Conservation (phyloP, 306 rosid species). For the Trifolium fragiferum region DNA sequence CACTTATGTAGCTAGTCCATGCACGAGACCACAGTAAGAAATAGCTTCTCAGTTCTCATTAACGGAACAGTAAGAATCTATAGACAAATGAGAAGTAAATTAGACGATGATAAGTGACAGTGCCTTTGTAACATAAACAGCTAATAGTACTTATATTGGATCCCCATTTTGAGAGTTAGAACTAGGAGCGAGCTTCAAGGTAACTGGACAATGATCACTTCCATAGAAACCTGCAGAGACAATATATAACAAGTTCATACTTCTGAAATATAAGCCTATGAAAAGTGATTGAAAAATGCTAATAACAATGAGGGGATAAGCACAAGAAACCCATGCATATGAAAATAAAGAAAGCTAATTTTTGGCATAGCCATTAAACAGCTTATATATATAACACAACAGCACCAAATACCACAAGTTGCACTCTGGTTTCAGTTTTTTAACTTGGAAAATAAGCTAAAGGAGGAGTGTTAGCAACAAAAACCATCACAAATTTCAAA, state of each 20-base stretch:
- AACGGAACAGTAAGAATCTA: constrained; percentile 33
- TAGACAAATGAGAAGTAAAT: constrained; percentile 4
- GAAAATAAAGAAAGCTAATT: constrained; percentile 10
- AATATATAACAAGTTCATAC: constrained; percentile 35
- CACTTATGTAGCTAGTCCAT: constrained; percentile 7
- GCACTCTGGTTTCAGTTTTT: constrained; percentile 16
- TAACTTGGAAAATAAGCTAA: neutral
- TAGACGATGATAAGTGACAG: neutral
- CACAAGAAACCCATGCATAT: constrained; percentile 13
- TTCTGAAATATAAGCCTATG: constrained; percentile 1
- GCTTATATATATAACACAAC: constrained; percentile 15
- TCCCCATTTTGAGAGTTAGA: constrained; percentile 47
- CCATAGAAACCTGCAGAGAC: constrained; percentile 77
- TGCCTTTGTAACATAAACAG: constrained; percentile 12
- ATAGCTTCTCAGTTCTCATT: constrained; percentile 10
- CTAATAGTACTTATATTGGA: constrained; percentile 35
- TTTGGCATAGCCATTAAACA: constrained; percentile 27
- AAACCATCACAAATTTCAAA: constrained; percentile 28
- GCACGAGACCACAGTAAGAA: constrained; percentile 14
- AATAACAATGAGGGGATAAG: neutral
- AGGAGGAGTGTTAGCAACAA: constrained; percentile 14
- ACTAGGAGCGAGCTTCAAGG: constrained; percentile 71
- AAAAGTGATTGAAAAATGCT: neutral
- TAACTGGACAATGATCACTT: constrained; percentile 95
- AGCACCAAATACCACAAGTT: constrained; percentile 35